Evolutionary conservation across 2,329 filamentous ascomycete species (phyloP).

Genomic region (Clonostachys chloroleuca): DNA sequence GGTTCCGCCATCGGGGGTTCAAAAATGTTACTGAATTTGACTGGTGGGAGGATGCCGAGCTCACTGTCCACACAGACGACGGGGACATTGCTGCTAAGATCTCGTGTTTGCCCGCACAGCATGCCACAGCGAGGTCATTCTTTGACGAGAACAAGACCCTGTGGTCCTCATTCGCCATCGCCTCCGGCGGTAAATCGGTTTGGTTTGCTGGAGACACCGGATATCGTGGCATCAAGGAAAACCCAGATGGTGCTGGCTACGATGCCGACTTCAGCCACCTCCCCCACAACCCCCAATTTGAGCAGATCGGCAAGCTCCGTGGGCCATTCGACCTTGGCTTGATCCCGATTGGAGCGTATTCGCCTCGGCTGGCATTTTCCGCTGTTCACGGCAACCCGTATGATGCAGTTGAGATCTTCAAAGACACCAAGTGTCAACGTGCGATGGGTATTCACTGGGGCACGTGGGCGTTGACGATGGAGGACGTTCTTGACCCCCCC

Average conservation of each 20-base stretch:
- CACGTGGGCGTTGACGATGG: slow-evolving; percentile 73
- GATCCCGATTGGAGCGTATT: slow-evolving; percentile 83
- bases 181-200: slow-evolving; percentile 64
- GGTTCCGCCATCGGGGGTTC: slow-evolving; percentile 67
- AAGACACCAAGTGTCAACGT: slow-evolving; percentile 68
- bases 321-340: slow-evolving; percentile 82
- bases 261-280: slow-evolving; percentile 54
- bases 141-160: slow-evolving; percentile 68
- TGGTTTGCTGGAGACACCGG: slow-evolving; percentile 84
- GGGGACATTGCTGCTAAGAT: slow-evolving; percentile 60
- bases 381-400: slow-evolving; percentile 75
- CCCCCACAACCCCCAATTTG: slow-evolving; percentile 73
- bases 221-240: slow-evolving; percentile 59
- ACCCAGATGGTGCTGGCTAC: slow-evolving; percentile 45
- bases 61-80: slow-evolving; percentile 44
- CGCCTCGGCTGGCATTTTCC: slow-evolving; percentile 65
- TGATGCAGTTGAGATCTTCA: slow-evolving; percentile 79
- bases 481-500: slow-evolving; percentile 77
- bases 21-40: slow-evolving; percentile 75
- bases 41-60: slow-evolving; percentile 78
- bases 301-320: slow-evolving; percentile 66
- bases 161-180: slow-evolving; percentile 82
- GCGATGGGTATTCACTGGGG: slow-evolving; percentile 86
- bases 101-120: slow-evolving; percentile 74
- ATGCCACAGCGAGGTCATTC: slow-evolving; percentile 59